Evolutionary conservation across 164 flowering plant genomes (phyloP), one percentile per base, ranked within the genome.

Genomic region (Euptelea pleiosperma): DNA sequence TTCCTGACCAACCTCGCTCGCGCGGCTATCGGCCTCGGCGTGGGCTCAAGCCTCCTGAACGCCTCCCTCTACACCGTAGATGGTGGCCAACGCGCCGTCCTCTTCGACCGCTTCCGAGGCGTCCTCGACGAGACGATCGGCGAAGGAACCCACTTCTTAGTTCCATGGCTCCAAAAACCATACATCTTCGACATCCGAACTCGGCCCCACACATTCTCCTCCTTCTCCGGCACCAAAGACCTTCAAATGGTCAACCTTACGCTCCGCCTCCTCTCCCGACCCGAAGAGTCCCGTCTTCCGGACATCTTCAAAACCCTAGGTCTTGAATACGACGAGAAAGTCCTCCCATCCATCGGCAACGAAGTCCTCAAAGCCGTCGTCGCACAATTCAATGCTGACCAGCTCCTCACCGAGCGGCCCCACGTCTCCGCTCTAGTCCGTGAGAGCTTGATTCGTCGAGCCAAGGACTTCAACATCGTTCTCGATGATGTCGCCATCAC

Each of bases 401-500:
- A 90, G 77, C 75, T 90, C 5, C 80, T 90, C n/a, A 87, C 97
- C 1, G 95, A 90, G 62, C 76, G 95, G 6, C 91, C 95, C 6
- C 90, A 79, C 8, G 95, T 90, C 0, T 87, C 92, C 3, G 95
- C 91, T 0, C 67, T 87, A 18, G 91, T 90, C 22, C 70, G 87
- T 0, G 89, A 87, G 62, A 67, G 84, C 14, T 57, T 72, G 53
- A 53, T 62, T 21, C 24, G 36, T 2, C 21, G 65, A 2, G 65
- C 65, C 1, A 44, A 52, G 52, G 65, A 62, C 35, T 62, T 62
- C 18, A 62, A 62, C 21, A 62, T 62, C 16, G 45, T 62, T 34
- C n/a, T 91, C 1, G 96, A 87, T 52, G 96, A 91, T 55, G 97
- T 91, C 2, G 97, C 95, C 6, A 91, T 91, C 22, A 87, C 96